phyloP scores from a whole-genome alignment of 2,329 filamentous ascomycete species.

The Rhexocercosporidium sp. region DNA sequence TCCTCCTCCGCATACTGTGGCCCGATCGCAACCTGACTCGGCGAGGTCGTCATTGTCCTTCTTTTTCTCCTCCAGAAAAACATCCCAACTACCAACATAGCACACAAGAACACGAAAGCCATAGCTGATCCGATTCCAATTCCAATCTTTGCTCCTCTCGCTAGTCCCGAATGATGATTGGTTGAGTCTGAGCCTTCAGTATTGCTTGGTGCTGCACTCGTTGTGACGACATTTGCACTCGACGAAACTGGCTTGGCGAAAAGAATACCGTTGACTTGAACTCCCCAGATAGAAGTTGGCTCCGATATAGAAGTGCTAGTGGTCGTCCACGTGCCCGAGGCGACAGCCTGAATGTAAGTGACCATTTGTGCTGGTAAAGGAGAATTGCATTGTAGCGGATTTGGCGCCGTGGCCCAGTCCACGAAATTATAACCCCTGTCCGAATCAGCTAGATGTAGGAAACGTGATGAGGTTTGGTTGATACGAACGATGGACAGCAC shows the following conservation, averaged over 20 bases:
- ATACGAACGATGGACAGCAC: constrained; percentile 24
- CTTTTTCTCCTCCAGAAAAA: constrained; percentile 9
- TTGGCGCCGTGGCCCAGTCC: constrained; percentile 14
- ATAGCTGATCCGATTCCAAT: constrained; percentile 6
- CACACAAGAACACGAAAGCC: constrained; percentile 5
- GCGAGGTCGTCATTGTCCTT: neutral
- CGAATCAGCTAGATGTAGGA: neutral
- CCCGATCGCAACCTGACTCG: constrained; percentile 8
- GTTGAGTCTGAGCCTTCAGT: neutral
- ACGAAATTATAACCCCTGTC: constrained; percentile 21
- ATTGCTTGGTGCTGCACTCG: neutral
- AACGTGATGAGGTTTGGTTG: neutral
- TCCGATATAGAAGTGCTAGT: constrained; percentile 7
- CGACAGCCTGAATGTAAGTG: constrained; percentile 5
- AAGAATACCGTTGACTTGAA: constrained; percentile 18
- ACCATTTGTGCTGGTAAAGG: constrained; percentile 7
- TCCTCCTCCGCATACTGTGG: neutral
- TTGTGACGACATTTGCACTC: neutral
- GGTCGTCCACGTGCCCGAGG: constrained; percentile 11
- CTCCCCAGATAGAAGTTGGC: constrained; percentile 6
- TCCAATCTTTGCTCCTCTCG: neutral
- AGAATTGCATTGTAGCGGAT: constrained; percentile 15
- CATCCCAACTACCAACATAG: neutral
- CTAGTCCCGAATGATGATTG: neutral
- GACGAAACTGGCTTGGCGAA: constrained; percentile 9